A percentile compares a stretch with the other conserved stretches of the same genome.
phyloP scores from a whole-genome alignment of 2,329 filamentous ascomycete genomes.

The Fusarium hostae region DNA sequence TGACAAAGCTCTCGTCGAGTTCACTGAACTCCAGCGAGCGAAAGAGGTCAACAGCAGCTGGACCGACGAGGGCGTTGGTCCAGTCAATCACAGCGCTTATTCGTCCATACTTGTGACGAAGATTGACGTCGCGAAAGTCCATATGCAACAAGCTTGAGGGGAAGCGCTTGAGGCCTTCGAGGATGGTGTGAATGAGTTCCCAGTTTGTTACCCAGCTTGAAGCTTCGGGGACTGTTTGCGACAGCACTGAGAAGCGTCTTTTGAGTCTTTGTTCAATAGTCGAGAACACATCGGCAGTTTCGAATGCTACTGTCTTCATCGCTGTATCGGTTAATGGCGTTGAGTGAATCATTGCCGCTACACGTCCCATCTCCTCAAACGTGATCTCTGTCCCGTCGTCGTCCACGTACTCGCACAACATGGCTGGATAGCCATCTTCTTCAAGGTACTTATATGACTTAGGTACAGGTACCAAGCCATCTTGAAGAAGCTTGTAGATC shows the following conservation, averaged over 20 bases:
- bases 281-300: neutral
- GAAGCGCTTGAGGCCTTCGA: neutral
- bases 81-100: slow-evolving; percentile 17
- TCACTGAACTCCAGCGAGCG: slow-evolving; percentile 10
- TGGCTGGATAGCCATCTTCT: neutral
- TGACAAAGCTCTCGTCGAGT: neutral
- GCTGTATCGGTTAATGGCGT: rapidly evolving
- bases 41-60: slow-evolving; percentile 8
- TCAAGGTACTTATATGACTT: slow-evolving; percentile 11
- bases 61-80: slow-evolving; percentile 13
- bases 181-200: neutral
- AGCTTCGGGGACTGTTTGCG: neutral
- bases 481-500: slow-evolving; percentile 3
- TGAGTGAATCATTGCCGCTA: slow-evolving; percentile 8
- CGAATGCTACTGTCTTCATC: neutral
- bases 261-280: slow-evolving; percentile 9
- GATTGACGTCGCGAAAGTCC: slow-evolving; percentile 22
- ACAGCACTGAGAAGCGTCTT: neutral
- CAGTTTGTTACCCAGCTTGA: neutral
- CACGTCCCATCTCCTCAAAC: slow-evolving; percentile 2
- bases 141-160: slow-evolving; percentile 4
- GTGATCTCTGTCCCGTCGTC: slow-evolving; percentile 1
- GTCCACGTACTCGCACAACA: slow-evolving; percentile 18
- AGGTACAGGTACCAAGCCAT: neutral
- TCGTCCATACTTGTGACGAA: neutral